Base-by-base conservation (phyloP, 225 moss, liverwort and hornwort genomes). In the Physcomitrellopsis africana region DNA sequence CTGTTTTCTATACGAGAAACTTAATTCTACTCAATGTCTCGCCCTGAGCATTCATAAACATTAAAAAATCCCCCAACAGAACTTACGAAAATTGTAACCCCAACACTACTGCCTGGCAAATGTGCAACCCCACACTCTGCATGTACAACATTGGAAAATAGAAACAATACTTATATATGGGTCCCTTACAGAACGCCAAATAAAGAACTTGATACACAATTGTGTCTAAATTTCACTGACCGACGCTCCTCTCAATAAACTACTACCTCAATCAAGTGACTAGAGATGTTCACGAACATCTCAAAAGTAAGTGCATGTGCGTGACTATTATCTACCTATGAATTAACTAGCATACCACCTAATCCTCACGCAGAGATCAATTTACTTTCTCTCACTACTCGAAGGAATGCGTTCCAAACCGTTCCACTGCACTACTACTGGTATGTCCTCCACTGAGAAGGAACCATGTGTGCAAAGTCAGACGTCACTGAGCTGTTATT, bases 381-480 rank as follows among this genome's bases (percentile, higher is more conserved):
- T 61, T 72, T 60, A 66, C 52, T 48, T 48, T 16, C 46, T 63
- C 67, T 68, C 62, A 14, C 46, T 55, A 55, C 72, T 54, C 22
- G 68, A 42, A 75, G 59, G 66, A 67, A 44, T 60, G 29, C 42
- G 8, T 69, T 65, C 32, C 47, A 45, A 80, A 64, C 22, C 51
- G 24, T 60, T 51, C 23, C 49, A 54, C 57, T 66, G 66, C 57
- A 73, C 22, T 14, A 56, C 77, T 81, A 72, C 74, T 82, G 73
- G 22, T 78, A 82, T 69, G 78, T 78, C 74, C 82, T 77, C 82
- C 82, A 82, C 74, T 82, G 82, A 44, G 77, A 51, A 51, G 78
- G 49, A 19, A 57, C 74, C 55, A 65, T 56, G 26, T 26, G 24
- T 43, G 55, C 26, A 56, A 74, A 74, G 29, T 74, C 65, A 24